Percentiles rank a stretch among this genome's conserved stretches.
Conservation (phyloP, 1,284 basidiomycete species). For the Farysia itapuensis region DNA sequence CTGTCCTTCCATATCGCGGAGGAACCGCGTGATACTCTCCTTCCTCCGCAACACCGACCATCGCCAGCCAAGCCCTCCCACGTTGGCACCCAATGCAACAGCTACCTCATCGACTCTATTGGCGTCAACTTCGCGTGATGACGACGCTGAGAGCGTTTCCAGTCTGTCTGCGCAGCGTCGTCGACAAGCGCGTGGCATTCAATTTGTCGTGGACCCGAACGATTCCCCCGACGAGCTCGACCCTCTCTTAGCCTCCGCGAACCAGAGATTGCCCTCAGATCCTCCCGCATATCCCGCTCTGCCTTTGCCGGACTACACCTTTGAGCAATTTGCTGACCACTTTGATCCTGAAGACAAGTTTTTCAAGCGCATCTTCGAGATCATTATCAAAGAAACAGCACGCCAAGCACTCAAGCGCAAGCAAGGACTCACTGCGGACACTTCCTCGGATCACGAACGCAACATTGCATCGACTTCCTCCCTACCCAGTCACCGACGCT, state of each 20-base stretch:
- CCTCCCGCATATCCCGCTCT: slow-evolving; percentile 8
- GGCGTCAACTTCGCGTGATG: slow-evolving; percentile 4
- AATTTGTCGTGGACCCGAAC: slow-evolving; percentile 25
- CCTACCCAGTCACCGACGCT: too few relatives aligned
- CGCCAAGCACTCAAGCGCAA: slow-evolving; percentile 30
- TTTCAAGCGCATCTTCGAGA: slow-evolving; percentile 30
- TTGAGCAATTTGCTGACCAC: slow-evolving; percentile 37
- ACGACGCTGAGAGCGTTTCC: slow-evolving; percentile 24
- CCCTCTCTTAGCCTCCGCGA: slow-evolving; percentile 1
- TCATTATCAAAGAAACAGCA: slow-evolving; percentile 39
- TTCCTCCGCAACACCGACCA: slow-evolving; percentile 30
- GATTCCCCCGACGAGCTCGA: slow-evolving; percentile 20
- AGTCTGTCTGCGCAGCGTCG: slow-evolving; percentile 25
- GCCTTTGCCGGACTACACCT: slow-evolving; percentile 32
- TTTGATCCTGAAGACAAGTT: slow-evolving; percentile 36
- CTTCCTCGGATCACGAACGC: slow-evolving; percentile 1
- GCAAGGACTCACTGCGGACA: slow-evolving; percentile 6
- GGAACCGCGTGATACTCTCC: slow-evolving; percentile 31
- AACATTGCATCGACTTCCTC: too few relatives aligned
- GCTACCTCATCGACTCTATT: slow-evolving; percentile 4
- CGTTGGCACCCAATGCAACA: background rate
- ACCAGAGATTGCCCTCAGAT: too few relatives aligned
- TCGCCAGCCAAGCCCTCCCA: background rate
- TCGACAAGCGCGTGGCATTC: slow-evolving; percentile 18
- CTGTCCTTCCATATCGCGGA: slow-evolving; percentile 28